Base-by-base conservation (phyloP, 2,329 filamentous ascomycete species). In the Botrytis aclada region DNA sequence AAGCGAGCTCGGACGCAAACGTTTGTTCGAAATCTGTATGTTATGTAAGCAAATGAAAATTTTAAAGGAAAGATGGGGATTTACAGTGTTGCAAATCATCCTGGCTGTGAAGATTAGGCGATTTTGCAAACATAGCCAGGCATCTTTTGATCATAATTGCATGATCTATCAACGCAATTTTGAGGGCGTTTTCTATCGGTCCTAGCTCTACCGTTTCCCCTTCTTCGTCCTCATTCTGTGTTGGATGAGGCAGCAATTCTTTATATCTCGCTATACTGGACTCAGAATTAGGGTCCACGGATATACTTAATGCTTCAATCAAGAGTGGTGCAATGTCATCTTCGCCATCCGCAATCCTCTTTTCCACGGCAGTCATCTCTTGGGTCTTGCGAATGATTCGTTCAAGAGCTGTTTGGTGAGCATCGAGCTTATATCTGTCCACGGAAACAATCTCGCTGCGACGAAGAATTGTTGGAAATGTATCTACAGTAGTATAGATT, bases 381-480 rank as follows among this genome's bases (percentile, higher is more conserved):
- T 93, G 89, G 0, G 95, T 97, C 84, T 98, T 98, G 74, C 95
- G 90, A 78, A 93, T 91, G 45, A 96, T 95, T 25, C 95, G 90
- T 81, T 98, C 95, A 74, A 98, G 86, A 0, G 92, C 95, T n/a
- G 94, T 95, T 82, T 98, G 92, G 73, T 96, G 85, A 10, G 95
- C 90, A 45, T 88, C 88, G 39, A 98, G 85, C 18, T 86, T 86
- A 29, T 79, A 66, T 12, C 91, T 90, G 29, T 90, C 88, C 1
- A 88, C 86, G 10, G 88, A 85, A 22, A 97, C 83, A 74, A 98
- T 92, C 83, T 98, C 95, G 77, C 93, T 97, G 72, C 95, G 89
- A 45, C 94, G 89, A 39, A 98, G 84, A 66, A 98, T 97, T 1
- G 95, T 98, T 0, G 95, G 96, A 83, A 98, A 98, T 0, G 91